Evolutionary conservation across 805 yeast genomes (phyloP), one percentile per base, ranked within the genome.

Genomic region (Candida adriatica): DNA sequence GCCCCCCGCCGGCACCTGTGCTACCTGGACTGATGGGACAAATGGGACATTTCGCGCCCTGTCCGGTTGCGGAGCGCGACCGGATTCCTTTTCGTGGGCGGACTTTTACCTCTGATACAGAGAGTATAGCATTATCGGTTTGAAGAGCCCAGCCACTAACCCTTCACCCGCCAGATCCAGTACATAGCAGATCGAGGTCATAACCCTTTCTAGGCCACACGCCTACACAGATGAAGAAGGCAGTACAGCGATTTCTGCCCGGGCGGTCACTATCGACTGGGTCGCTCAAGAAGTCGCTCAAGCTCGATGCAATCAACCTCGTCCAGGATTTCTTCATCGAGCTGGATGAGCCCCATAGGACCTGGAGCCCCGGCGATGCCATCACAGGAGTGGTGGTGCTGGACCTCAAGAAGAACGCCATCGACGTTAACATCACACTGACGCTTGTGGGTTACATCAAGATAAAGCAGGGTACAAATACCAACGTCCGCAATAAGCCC

Each of bases 301-400:
- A 42, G 29, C 26, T 51, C 9, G 56, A 42, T 16, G 42, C 42
- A 10, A 40, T 48, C 29, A 62, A 58, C 27, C 58, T 70, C 8
- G 66, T 74, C 9, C 67, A 65, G 26, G 88, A 82, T 42, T 79
- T 84, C 55, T 81, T 75, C 54, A 75, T 86, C 29, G 64, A 65
- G 27, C 62, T 86, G 27, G 80, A 78, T 39, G 77, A 79, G 33
- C 88, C 94, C 1, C 94, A 84, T 53, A 71, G 73, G 42, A 60
- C 70, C 4, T 85, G 80, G 73, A 59, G 64, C n/a, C 95, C 96
- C 0, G 92, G 90, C 11, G 95, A 85, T 32, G 69, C 68, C 41
- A 68, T 84, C 4, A 56, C 66, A 1, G 94, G 94, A 11, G 76
- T 73, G 43, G 68, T 75, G 9, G 66, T 75, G 2, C 56, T 81